Conservation (phyloP, 164 flowering plant species). For the Kingdonia uniflora region DNA sequence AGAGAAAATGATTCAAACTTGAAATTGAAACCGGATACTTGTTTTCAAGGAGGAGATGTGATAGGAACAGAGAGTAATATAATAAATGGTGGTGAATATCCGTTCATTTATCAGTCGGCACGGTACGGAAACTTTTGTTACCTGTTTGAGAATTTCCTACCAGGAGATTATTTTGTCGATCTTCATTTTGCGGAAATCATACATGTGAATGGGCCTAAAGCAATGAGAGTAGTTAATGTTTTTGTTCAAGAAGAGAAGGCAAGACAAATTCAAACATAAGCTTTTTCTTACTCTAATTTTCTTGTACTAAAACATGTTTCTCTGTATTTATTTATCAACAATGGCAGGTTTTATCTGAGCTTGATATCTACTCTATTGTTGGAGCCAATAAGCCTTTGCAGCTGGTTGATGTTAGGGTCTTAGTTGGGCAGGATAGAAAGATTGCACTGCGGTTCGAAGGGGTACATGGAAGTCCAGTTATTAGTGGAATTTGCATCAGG, state of each 20-base stretch:
- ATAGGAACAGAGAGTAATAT: constrained; percentile 51
- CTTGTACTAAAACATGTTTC: neutral
- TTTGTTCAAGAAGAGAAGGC: constrained; percentile 76
- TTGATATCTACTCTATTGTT: constrained; percentile 62
- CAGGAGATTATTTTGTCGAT: constrained; percentile 64
- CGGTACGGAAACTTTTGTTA: constrained; percentile 60
- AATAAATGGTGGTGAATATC: constrained; percentile 38
- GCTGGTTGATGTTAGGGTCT: constrained; percentile 41
- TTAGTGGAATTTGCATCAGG: constrained; percentile 72
- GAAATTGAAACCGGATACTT: constrained; percentile 26
- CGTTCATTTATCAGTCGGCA: constrained; percentile 16
- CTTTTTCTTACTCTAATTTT: neutral
- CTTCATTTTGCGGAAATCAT: constrained; percentile 82
- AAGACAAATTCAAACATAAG: constrained; percentile 10
- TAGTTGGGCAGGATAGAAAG: constrained; percentile 39
- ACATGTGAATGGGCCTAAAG: constrained; percentile 64
- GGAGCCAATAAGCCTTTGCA: constrained; percentile 77
- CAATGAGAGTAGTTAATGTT: constrained; percentile 65
- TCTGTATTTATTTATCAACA: constrained; percentile 3
- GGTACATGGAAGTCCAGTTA: constrained; percentile 53
- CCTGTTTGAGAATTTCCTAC: constrained; percentile 31
- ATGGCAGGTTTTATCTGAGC: constrained; percentile 47
- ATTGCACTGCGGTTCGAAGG: constrained; percentile 52
- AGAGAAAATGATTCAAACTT: constrained; percentile 15
- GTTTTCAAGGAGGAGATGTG: constrained; percentile 56